These are phyloP conservation scores for Ustilago vetiveriae DNA, from an alignment of 1,284 basidiomycete species.

Conservation along the genomic window DNA sequence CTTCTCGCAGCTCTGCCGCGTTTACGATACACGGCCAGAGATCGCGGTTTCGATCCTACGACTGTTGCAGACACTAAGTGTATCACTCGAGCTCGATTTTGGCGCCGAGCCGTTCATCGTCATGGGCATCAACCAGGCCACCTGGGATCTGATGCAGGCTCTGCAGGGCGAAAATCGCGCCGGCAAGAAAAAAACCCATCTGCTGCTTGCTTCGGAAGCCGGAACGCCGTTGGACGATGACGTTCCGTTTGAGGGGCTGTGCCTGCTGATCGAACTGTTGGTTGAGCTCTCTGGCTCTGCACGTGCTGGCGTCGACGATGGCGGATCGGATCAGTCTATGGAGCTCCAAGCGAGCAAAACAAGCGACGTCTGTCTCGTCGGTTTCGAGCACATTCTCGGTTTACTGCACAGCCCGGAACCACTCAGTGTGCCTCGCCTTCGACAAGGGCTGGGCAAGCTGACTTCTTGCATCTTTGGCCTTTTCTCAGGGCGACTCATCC, in stretches of 20 bases:
- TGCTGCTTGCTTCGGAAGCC: slow-evolving; percentile 18
- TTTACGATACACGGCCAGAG: slow-evolving; percentile 47
- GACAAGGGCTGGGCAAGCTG: slow-evolving; percentile 35
- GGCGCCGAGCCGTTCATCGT: slow-evolving; percentile 40
- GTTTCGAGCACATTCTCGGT: slow-evolving; percentile 42
- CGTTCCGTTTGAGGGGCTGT: slow-evolving; percentile 51
- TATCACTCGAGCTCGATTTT: slow-evolving; percentile 42
- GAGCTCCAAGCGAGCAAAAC: slow-evolving; percentile 28
- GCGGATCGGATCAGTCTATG: slow-evolving; percentile 9
- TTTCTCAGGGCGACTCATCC: slow-evolving; percentile 31
- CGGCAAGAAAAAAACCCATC: slow-evolving; percentile 36
- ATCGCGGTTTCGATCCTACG: slow-evolving; percentile 36
- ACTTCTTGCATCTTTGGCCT: slow-evolving; percentile 23
- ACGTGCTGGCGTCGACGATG: slow-evolving; percentile 39
- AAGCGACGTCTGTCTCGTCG: slow-evolving; percentile 46
- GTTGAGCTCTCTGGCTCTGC: slow-evolving; percentile 35
- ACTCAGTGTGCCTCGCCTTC: slow-evolving; percentile 33
- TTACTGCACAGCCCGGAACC: slow-evolving; percentile 29
- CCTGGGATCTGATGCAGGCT: slow-evolving; percentile 35
- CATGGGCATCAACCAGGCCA: slow-evolving; percentile 33
- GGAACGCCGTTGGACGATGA: slow-evolving; percentile 52
- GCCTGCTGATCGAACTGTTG: slow-evolving; percentile 43
- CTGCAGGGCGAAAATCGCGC: slow-evolving; percentile 20
- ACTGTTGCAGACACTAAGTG: slow-evolving; percentile 35
- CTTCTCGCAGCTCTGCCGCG: slow-evolving; percentile 37